Evolutionary conservation across 2,329 filamentous ascomycete genomes (phyloP), one percentile per base, ranked within the genome.

Genomic region (Geosmithia flava): DNA sequence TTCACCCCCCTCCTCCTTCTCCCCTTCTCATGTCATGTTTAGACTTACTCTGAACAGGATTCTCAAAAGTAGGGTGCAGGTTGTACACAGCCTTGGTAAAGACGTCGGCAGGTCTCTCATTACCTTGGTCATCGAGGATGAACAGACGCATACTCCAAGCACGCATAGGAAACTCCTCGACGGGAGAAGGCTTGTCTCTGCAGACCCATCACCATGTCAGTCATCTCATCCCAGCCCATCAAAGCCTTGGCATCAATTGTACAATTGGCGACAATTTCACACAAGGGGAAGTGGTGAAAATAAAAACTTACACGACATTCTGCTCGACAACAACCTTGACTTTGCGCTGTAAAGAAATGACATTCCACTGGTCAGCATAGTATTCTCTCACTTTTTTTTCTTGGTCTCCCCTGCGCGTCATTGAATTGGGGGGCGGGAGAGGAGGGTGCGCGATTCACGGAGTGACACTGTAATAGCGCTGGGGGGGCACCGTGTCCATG

Each of bases 251-350:
- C 17, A 40, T 40, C 17, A 4, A 40, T 4, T 13, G 37, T 16
- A 8, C 33, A 8, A 8, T 27, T 27, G 23, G 23, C 4, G 23
- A 27, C 23, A n/a, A n/a, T n/a, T n/a, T n/a, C n/a, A n/a, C n/a
- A n/a, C n/a, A n/a, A n/a, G n/a, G n/a, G n/a, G n/a, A n/a, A n/a
- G n/a, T n/a, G n/a, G n/a, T n/a, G 50, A 37, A 37, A 37, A 37
- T n/a, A 37, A 37, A 37, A 53, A 78, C 84, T 68, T 80, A 94
- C 88, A 89, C 86, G 68, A 89, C 78, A 63, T 82, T 78, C 68
- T 97, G 91, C 71, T 93, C 83, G 47, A 93, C 97, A 56, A 96
- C 78, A 70, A 98, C 80, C 78, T 91, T 94, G 68, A 98, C 76
- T 62, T 81, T 86, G 61, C 93, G 81, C 78, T 96, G 85, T 59